A percentile compares a stretch with the other conserved stretches of the same genome.
Conservation (phyloP, 78 protist species). For the Dictyostelium purpureum region DNA sequence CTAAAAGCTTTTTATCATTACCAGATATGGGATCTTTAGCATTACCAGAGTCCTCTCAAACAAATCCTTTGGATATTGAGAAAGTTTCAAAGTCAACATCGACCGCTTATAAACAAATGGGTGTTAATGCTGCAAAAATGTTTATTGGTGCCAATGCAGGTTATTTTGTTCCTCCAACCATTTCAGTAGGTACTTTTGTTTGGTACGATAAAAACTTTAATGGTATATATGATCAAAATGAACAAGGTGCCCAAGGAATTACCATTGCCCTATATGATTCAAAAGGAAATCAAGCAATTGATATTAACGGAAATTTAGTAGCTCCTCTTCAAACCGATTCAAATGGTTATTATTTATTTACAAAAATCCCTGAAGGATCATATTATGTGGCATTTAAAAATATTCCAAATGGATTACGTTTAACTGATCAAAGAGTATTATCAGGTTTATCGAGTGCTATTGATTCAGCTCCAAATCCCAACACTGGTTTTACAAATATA, state of each 20-base stretch:
- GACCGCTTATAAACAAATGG: background rate
- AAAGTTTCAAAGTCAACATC: background rate
- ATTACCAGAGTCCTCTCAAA: background rate
- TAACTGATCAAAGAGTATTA: constrained; percentile 18
- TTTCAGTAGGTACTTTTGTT: constrained; percentile 32
- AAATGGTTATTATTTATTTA: constrained; percentile 5
- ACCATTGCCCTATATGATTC: background rate
- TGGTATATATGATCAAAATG: constrained; percentile 13
- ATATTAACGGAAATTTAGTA: background rate
- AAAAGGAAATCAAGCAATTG: background rate
- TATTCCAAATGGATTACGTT: background rate
- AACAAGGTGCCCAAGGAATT: constrained; percentile 17
- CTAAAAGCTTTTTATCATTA: background rate
- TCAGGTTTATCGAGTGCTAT: background rate
- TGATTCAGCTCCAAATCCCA: background rate
- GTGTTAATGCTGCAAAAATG: background rate
- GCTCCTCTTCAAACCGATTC: background rate
- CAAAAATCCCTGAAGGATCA: background rate
- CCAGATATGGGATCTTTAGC: background rate
- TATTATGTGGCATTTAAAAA: constrained; percentile 4
- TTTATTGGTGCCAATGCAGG: constrained; percentile 24
- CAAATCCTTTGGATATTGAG: background rate
- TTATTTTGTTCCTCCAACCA: background rate
- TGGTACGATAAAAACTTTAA: constrained; percentile 30
- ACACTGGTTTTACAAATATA: background rate